Conservation (phyloP, 371 early-diverging fungal genomes). For the Mortierella sp. region DNA sequence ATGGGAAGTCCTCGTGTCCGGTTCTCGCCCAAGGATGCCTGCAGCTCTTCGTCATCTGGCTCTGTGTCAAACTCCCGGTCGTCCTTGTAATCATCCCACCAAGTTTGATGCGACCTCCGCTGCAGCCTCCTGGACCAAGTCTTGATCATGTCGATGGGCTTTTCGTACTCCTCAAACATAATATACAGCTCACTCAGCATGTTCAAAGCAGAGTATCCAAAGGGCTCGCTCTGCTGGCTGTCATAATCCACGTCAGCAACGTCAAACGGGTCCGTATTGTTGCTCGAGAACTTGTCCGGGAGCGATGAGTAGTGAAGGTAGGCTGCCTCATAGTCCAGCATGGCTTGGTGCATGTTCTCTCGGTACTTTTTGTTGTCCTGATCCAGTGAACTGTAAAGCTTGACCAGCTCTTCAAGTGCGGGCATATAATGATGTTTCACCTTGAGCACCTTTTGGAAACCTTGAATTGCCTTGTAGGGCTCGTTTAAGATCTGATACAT, state of each 20-base stretch:
- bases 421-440: slow-evolving; percentile 54
- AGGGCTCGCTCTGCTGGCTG: slow-evolving; percentile 58
- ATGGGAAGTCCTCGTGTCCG: slow-evolving; percentile 72
- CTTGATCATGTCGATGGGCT: slow-evolving; percentile 77
- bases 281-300: slow-evolving; percentile 33
- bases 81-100: slow-evolving; percentile 73
- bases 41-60: slow-evolving; percentile 58
- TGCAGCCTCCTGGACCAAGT: slow-evolving; percentile 79
- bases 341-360: slow-evolving; percentile 54
- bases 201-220: slow-evolving; percentile 86
- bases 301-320: slow-evolving; percentile 57
- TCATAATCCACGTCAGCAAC: slow-evolving; percentile 50
- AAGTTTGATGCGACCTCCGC: slow-evolving; percentile 71
- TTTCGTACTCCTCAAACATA: slow-evolving; percentile 80
- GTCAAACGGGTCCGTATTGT: slow-evolving; percentile 38
- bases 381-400: slow-evolving; percentile 47
- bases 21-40: slow-evolving; percentile 48
- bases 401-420: slow-evolving; percentile 53
- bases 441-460: slow-evolving; percentile 39
- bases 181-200: slow-evolving; percentile 89
- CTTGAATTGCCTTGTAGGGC: slow-evolving; percentile 65
- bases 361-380: slow-evolving; percentile 49
- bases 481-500: slow-evolving; percentile 66
- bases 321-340: slow-evolving; percentile 65
- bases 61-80: slow-evolving; percentile 70